Percentiles rank a stretch among this genome's conserved stretches.
These are phyloP conservation scores for Solanum tacnaense DNA, from an alignment of 257 asterid species.

Conservation along the genomic window DNA sequence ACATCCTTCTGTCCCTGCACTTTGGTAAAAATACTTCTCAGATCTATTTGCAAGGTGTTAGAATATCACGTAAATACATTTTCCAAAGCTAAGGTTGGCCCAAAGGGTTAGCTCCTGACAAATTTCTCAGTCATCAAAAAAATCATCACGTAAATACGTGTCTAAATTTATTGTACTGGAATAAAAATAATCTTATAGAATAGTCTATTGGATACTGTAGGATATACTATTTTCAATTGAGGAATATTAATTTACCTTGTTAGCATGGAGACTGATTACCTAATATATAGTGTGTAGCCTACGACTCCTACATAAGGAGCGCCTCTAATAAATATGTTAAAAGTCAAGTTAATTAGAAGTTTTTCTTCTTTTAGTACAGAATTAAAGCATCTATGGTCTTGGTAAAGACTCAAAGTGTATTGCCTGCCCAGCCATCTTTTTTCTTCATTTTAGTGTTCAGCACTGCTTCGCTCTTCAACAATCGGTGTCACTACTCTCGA, in stretches of 20 bases:
- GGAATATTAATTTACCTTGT: neutral
- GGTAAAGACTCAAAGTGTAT: neutral
- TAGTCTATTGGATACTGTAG: neutral
- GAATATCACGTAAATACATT: neutral
- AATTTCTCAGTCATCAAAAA: neutral
- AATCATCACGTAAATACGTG: neutral
- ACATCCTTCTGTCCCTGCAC: constrained; percentile 99
- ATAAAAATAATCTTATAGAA: neutral
- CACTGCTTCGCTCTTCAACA: neutral
- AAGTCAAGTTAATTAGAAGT: neutral
- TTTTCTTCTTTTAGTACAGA: neutral
- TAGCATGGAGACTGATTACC: neutral
- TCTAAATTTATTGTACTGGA: neutral
- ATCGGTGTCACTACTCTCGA: neutral
- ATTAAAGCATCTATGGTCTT: neutral
- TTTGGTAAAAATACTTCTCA: constrained; percentile 39
- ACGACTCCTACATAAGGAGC: neutral
- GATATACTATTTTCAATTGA: neutral
- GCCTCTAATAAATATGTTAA: neutral
- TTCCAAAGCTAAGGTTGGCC: neutral
- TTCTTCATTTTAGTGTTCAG: neutral
- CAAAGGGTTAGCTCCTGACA: neutral
- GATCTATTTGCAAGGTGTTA: constrained; percentile 12
- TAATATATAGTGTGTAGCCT: neutral
- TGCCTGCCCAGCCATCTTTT: neutral